Evolutionary conservation across 1,284 basidiomycete genomes (phyloP), one percentile per base, ranked within the genome.

Genomic region (Anthracocystis walkeri): DNA sequence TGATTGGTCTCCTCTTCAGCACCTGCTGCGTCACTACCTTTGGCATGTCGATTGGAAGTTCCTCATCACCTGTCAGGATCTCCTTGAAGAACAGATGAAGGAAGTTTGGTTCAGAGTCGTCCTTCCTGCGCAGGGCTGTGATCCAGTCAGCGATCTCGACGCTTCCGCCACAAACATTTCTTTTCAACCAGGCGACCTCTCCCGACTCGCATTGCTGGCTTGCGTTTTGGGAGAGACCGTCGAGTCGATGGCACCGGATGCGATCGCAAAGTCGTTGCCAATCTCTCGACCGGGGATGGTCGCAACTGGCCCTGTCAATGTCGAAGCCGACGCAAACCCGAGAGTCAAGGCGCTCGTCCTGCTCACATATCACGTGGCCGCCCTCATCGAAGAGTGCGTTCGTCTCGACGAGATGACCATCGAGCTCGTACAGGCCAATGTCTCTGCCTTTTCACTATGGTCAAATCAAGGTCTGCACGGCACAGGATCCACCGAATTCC

Each of bases 21-120:
- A 29, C 16, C 53, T 77, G 2, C 18, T 77, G 8, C 41, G 56
- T 31, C 54, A 66, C 42, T 77, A 69, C 40, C 65, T 77, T 10
- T 63, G 66, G 69, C 38, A 77, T 25, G 66, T 77, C n/a, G 74
- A 77, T 23, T 77, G 74, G 74, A 73, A 69, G 54, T 69, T 77
- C 29, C 52, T 66, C 52, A 58, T 77, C 44, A 77, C 74, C n/a
- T 21, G 48, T 4, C 74, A 77, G 25, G 69, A 77, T 27, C 31
- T 56, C 1, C 35, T 77, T 10, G 65, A 77, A 23, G 41, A 31
- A 12, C 58, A 66, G 6, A 65, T 66, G 38, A 46, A 68, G 31
- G 74, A 73, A 23, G 57, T 77, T 7, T 73, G 57, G 44, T 29
- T 52, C 35, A 58, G 66, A 14, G 58, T 77, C 42, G 51, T 77